Base-by-base conservation (phyloP, 2,329 filamentous ascomycete genomes). In the Colletotrichum cereale region DNA sequence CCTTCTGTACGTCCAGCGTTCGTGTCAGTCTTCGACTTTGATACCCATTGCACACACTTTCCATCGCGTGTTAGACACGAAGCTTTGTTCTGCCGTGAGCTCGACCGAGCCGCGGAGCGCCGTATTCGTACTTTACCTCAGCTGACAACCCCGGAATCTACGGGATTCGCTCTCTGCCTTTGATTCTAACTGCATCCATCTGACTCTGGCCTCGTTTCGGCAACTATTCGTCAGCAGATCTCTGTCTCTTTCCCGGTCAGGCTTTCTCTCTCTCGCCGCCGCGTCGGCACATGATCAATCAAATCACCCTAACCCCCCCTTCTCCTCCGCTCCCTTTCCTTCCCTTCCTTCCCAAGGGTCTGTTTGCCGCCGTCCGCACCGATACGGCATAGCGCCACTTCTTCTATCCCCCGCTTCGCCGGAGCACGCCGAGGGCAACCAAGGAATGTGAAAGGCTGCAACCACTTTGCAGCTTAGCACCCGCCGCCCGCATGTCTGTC, bases 361-460 rank as follows among this genome's bases (percentile, higher is more conserved):
- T 42, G 42, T 36, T 56, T 66, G 58, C 68, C 68, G 67, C 56
- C 36, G 52, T 16, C 29, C 58, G 50, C 58, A 66, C 64, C 44
- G 52, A 68, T 68, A 47, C 50, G 50, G 68, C 58, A 48, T 68
- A 71, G 65, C 58, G 65, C 64, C 16, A 34, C 16, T 16, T 47
- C 24, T 21, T 18, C 24, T 12, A 12, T 31, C 31, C 53, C 56
- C 21, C 29, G 2, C 5, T 42, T 42, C 38, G 12, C 40, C 48
- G 38, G 57, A 62, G 53, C 52, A 57, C 29, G 61, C 61, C 44
- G 61, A 58, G 60, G 50, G 36, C n/a, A 40, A 12, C 26, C 61
- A 48, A 53, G 61, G 42, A 69, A 69, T 44, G 44, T 42, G 48
- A 44, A 18, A 44, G 6, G 36, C 24, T 53, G 48, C 61, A 63